Base-by-base conservation (phyloP, 768 basidiomycete species). In the Phlebiopsis gigantea region DNA sequence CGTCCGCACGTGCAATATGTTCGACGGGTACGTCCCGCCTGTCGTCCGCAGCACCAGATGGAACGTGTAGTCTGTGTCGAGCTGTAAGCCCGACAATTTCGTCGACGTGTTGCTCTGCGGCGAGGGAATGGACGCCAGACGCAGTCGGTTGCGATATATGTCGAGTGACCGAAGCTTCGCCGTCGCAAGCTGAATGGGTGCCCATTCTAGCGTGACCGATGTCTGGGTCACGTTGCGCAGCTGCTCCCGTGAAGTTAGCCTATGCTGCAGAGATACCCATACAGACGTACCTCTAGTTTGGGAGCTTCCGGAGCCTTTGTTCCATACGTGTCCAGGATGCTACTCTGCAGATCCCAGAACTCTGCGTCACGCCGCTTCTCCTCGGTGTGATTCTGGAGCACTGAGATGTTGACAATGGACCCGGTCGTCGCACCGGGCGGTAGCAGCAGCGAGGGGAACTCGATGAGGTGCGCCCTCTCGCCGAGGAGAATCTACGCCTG, bases 171-270 rank as follows among this genome's bases (percentile, higher is more conserved):
- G 83, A 24, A 98, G 73, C 65, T 88, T 89, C 12, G 94, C 84
- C 0, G 85, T 89, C 0, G 93, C 97, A 15, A 98, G 81, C 54
- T 90, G 74, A 19, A 98, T 73, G 31, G 82, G 69, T 3, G 92
- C 89, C 97, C 97, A 99, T 76, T 99, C 95, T 21, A 99, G 80
- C 1, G 94, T 95, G 2, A 95, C 93, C 8, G 90, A 94, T 1
- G 97, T 99, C 77, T 99, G 97, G 0, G 97, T 98, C 48, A 92
- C 84, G 65, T 97, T 94, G 44, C 95, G 85, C 19, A 98, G 80
- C 85, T 93, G 63, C 19, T 47, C 3, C 28, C n/a, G n/a, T n/a
- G n/a, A n/a, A n/a, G n/a, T n/a, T n/a, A n/a, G n/a, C n/a, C n/a
- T n/a, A n/a, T n/a, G n/a, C n/a, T n/a, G n/a, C n/a, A n/a, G 12